phyloP scores from a whole-genome alignment of 2,329 filamentous ascomycete species.

The Trichoderma endophyticum region DNA sequence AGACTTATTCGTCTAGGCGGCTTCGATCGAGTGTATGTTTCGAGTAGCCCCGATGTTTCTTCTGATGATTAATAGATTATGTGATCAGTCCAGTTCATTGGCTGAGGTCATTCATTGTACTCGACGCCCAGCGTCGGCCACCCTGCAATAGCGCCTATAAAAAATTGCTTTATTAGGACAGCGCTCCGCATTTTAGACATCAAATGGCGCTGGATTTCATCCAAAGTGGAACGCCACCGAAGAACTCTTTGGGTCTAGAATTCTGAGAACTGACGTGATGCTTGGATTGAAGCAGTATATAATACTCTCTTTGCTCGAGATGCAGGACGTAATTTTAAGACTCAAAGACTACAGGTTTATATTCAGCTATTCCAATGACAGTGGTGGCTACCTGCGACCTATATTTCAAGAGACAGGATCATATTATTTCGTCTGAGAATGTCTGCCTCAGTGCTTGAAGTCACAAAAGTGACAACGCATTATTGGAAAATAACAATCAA shows the following conservation, averaged over 20 bases:
- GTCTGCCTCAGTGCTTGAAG: not conserved
- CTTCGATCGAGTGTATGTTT: not conserved
- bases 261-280: not conserved
- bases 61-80: not conserved
- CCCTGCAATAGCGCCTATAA: not conserved
- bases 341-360: not conserved
- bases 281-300: not conserved
- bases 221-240: not conserved
- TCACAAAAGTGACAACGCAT: not conserved
- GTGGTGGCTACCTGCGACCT: accelerated
- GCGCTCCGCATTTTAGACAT: not conserved
- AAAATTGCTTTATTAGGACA: not conserved
- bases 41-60: not conserved
- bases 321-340: not conserved
- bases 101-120: not conserved
- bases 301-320: not conserved
- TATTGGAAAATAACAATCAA: not conserved
- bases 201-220: not conserved
- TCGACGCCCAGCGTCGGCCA: not conserved
- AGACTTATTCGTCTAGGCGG: no score
- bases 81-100: not conserved
- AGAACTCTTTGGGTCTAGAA: not conserved
- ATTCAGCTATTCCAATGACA: not conserved
- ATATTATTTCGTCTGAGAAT: not conserved
- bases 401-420: not conserved